These are phyloP conservation scores for Letharia columbiana DNA, from an alignment of 495 filamentous ascomycete species.

Conservation along the genomic window DNA sequence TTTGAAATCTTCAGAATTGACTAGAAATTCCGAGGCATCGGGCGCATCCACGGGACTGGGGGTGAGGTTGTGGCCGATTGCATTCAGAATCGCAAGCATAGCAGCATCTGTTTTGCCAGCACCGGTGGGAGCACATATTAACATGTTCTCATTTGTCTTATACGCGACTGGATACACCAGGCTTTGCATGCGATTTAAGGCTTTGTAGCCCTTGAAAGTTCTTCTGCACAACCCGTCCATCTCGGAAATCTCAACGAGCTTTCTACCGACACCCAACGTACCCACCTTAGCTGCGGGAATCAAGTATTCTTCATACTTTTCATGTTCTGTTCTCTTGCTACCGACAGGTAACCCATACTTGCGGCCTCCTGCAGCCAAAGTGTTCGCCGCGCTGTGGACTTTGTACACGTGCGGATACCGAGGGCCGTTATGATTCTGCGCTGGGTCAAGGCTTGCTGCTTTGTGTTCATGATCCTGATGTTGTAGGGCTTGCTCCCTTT, in stretches of 20 bases:
- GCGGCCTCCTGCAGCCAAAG: constrained; percentile 61
- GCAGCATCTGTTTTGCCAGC: constrained; percentile 98
- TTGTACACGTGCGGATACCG: constrained; percentile 93
- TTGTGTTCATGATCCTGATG: constrained; percentile 78
- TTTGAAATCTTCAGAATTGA: constrained; percentile 84
- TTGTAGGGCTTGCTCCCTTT: constrained; percentile 68
- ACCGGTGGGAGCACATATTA: constrained; percentile 96
- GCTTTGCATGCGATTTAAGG: constrained; percentile 96
- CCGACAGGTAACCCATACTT: constrained; percentile 69
- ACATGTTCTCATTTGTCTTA: constrained; percentile 93
- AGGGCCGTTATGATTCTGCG: constrained; percentile 49
- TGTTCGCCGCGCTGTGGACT: constrained; percentile 70
- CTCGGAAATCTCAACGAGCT: constrained; percentile 65
- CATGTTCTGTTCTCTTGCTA: constrained; percentile 49
- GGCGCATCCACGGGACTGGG: constrained; percentile 72
- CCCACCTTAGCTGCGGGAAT: constrained; percentile 82
- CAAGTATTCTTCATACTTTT: constrained; percentile 77
- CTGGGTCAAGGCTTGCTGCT: constrained; percentile 54
- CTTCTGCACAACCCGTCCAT: constrained; percentile 82
- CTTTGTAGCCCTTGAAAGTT: constrained; percentile 93
- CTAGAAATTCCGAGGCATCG: constrained; percentile 63
- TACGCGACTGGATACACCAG: constrained; percentile 94
- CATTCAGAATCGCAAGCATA: constrained; percentile 90
- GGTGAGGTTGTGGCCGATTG: constrained; percentile 71
- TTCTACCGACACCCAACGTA: constrained; percentile 56